Base-by-base conservation (phyloP, 495 filamentous ascomycete genomes). In the Penicillium egyptiacum region DNA sequence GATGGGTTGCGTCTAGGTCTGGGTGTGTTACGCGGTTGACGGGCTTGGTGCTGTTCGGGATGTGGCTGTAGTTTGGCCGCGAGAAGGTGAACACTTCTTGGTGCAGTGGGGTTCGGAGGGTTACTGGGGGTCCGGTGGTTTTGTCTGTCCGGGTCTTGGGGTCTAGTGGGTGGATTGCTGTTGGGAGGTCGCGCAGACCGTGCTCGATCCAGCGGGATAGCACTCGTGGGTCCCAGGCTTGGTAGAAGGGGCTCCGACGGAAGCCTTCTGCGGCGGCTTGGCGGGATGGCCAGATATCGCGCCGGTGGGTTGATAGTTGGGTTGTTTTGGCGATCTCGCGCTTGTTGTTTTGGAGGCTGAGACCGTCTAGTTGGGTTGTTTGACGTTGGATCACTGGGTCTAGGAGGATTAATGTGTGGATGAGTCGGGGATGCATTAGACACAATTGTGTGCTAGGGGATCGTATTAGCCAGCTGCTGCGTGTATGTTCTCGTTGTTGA, bases 381-480 rank as follows among this genome's bases (percentile, higher is more conserved):
- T 79, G 74, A 35, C 69, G 72, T 62, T 88, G 83, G 51, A 93
- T 81, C 31, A 90, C 85, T 5, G 92, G 91, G 69, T 98, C 93
- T 2, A 97, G 74, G 6, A 95, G 81, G 46, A 96, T 78, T 7
- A 96, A 65, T 3, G 85, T 84, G 50, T 86, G 80, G 57, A 97
- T 79, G 10, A 98, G 83, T 4, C 92, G 85, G 9, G 94, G 92
- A 74, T 96, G 90, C 58, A 92, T 79, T 14, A 94, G 75, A 17
- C 89, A 77, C 10, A 87, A 65, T 60, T 83, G 77, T 43, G 68
- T 62, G n/a, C 78, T 81, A 56, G 47, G 54, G 16, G 14, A 45
- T 43, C 1, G 51, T 40, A 33, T 61, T 50, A 56, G 50, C 42
- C 22, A 39, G 45, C 23, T 55, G 26, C 48, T 20, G 26, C 9